Evolutionary conservation across 495 filamentous ascomycete species (phyloP).

Genomic region (Tuber borchii): DNA sequence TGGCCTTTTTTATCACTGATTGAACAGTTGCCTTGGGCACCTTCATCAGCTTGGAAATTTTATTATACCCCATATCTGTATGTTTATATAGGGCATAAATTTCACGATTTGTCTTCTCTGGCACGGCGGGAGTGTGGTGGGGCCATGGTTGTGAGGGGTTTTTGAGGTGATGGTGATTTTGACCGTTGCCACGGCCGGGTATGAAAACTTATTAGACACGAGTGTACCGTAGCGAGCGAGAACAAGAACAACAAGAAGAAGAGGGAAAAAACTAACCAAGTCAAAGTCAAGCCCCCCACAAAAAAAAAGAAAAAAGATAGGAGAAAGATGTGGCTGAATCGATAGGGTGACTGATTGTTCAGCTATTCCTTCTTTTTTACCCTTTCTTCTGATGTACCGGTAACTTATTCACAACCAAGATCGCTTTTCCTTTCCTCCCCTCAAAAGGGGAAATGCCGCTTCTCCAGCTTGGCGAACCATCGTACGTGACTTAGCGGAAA

Average conservation of each 20-base stretch:
- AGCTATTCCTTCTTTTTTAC: background rate
- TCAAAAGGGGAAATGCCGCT: background rate
- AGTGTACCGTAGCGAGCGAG: too few relatives aligned
- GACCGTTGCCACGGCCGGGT: too few relatives aligned
- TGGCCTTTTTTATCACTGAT: too few relatives aligned
- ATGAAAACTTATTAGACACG: too few relatives aligned
- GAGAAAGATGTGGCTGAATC: background rate
- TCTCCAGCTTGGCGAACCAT: background rate
- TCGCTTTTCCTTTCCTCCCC: background rate
- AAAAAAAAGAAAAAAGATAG: background rate
- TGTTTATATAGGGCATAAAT: too few relatives aligned
- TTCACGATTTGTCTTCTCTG: too few relatives aligned
- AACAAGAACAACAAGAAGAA: background rate
- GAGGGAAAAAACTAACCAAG: background rate
- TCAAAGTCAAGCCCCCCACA: background rate
- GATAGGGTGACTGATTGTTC: background rate
- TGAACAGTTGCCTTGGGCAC: too few relatives aligned
- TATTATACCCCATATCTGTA: too few relatives aligned
- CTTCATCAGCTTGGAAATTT: too few relatives aligned
- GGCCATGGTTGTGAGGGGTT: too few relatives aligned
- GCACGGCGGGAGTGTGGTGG: too few relatives aligned
- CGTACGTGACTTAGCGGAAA: background rate
- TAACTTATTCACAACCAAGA: background rate
- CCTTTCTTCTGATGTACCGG: background rate
- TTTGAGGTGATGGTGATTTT: too few relatives aligned